Evolutionary conservation across 108 stramenopile species (phyloP).

Genomic region (Nitzschia sp.): DNA sequence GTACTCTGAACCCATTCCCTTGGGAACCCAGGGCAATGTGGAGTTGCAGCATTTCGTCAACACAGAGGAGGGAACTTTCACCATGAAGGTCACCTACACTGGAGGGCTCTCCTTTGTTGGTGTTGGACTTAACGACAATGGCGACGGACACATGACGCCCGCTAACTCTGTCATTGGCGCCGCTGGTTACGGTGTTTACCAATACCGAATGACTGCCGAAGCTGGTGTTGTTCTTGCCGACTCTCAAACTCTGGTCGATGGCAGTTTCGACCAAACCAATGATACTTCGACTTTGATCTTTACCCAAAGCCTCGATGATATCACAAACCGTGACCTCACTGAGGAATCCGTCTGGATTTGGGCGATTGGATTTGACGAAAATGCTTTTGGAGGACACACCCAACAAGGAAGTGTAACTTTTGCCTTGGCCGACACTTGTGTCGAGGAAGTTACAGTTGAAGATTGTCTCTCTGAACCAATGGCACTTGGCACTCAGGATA

Average conservation of each 20-base stretch:
- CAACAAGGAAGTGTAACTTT: too few relatives aligned
- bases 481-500: not conserved
- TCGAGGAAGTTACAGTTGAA: too few relatives aligned
- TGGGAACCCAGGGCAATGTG: not conserved
- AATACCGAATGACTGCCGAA: not conserved
- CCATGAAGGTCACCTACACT: slow-evolving; percentile 16
- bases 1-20: slow-evolving; percentile 7
- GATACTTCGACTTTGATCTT: too few relatives aligned
- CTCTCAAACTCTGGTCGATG: too few relatives aligned
- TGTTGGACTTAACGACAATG: slow-evolving; percentile 15
- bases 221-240: too few relatives aligned
- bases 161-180: slow-evolving; percentile 17
- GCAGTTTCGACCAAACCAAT: too few relatives aligned
- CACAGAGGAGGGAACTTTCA: slow-evolving; percentile 17
- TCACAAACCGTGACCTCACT: too few relatives aligned
- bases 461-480: slow-evolving; percentile 7
- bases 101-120: slow-evolving; percentile 14
- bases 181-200: not conserved
- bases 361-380: too few relatives aligned
- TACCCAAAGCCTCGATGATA: too few relatives aligned
- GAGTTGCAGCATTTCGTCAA: slow-evolving; percentile 9
- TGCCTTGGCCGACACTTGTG: too few relatives aligned
- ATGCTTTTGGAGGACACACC: too few relatives aligned
- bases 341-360: too few relatives aligned
- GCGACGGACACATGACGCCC: slow-evolving; percentile 7